These are phyloP conservation scores for Schizochytrium sp. DNA, from an alignment of 108 stramenopile genomes.

Conservation along the genomic window DNA sequence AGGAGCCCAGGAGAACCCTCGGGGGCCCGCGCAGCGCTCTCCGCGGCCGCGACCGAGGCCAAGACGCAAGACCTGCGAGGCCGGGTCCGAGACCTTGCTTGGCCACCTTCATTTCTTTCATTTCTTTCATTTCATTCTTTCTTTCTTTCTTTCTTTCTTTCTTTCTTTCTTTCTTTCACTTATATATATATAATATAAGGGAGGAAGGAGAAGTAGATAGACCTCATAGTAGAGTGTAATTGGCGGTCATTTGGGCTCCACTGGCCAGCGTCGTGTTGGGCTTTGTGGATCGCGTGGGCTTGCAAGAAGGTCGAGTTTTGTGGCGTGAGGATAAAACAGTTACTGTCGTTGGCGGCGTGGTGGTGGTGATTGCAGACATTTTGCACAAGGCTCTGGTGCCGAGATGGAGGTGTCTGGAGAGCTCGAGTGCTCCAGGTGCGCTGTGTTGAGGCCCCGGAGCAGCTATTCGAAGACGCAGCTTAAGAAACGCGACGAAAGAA, in stretches of 20 bases:
- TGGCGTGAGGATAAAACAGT: not conserved
- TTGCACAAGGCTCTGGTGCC: not conserved
- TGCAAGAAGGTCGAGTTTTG: not conserved
- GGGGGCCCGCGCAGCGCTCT: no score
- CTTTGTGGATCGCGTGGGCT: not conserved
- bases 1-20: no score
- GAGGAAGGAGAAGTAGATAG: not conserved
- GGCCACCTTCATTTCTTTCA: not conserved
- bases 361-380: not conserved
- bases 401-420: not conserved
- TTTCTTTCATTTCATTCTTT: not conserved
- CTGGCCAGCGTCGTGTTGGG: no score
- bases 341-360: not conserved
- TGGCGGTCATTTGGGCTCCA: no score
- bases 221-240: not conserved
- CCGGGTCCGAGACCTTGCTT: no score
- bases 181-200: not conserved
- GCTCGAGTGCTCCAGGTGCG: constrained; percentile 47
- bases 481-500: not conserved
- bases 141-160: not conserved
- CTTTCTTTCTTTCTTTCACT: not conserved
- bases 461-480: constrained; percentile 51
- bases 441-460: not conserved
- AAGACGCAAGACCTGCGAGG: no score
- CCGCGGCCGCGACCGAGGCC: no score